A percentile compares a stretch with the other conserved stretches of the same genome.
Evolutionary conservation across 495 filamentous ascomycete genomes (phyloP).

Genomic region (Lophiostoma macrostomum): DNA sequence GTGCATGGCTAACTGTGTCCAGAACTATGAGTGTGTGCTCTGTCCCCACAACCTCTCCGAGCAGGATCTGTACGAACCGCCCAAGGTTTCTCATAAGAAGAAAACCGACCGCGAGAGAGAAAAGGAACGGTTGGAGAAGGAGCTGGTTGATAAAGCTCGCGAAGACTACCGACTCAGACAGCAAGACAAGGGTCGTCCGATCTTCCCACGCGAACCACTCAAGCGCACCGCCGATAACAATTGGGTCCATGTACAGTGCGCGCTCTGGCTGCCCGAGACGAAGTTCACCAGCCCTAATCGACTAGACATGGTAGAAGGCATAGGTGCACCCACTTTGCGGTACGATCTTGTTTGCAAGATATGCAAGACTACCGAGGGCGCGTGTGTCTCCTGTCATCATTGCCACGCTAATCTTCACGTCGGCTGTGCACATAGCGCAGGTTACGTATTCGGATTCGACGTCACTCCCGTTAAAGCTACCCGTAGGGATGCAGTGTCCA

Average conservation of each 20-base stretch:
- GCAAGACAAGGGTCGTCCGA: conserved; percentile 72
- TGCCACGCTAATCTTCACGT: conserved; percentile 84
- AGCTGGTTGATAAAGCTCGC: conserved; percentile 68
- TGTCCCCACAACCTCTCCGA: conserved; percentile 76
- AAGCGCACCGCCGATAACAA: conserved; percentile 93
- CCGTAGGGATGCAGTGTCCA: conserved; percentile 67
- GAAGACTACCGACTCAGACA: conserved; percentile 80
- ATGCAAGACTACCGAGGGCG: conserved; percentile 70
- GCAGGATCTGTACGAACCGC: conserved; percentile 79
- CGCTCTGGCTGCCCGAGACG: conserved; percentile 85
- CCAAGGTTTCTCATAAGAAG: conserved; percentile 83
- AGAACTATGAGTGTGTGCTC: conserved; percentile 87
- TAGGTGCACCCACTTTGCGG: conserved; percentile 67
- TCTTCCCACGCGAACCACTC: conserved; percentile 82
- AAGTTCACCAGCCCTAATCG: conserved; percentile 81
- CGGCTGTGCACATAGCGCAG: conserved; percentile 80
- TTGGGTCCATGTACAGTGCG: conserved; percentile 96
- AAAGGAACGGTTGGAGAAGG: conserved; percentile 78
- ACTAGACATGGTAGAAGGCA: conserved; percentile 81
- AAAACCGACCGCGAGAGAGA: conserved; percentile 90
- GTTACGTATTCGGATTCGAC: conserved; percentile 83
- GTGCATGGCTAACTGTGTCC: conserved; percentile 34
- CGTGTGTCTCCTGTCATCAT: conserved; percentile 77
- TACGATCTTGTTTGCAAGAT: conserved; percentile 79
- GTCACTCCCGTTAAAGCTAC: conserved; percentile 86